These are phyloP conservation scores for Phytophthora idaei DNA, from an alignment of 352 stramenopile species.

Conservation along the genomic window DNA sequence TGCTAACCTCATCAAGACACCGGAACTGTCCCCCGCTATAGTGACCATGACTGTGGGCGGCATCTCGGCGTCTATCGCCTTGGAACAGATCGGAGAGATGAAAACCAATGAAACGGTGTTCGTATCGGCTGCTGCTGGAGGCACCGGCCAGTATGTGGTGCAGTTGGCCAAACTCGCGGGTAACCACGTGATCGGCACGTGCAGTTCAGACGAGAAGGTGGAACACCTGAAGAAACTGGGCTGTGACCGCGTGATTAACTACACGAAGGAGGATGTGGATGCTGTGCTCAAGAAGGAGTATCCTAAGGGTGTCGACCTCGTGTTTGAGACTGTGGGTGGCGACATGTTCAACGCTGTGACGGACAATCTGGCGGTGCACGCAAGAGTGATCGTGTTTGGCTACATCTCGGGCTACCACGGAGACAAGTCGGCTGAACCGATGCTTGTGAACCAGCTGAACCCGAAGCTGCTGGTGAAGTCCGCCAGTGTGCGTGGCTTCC, in stretches of 20 bases:
- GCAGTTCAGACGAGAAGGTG: slow-evolving; percentile 33
- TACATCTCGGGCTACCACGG: slow-evolving; percentile 36
- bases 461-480: slow-evolving; percentile 30
- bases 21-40: slow-evolving; percentile 20
- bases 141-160: slow-evolving; percentile 30
- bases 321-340: slow-evolving; percentile 35
- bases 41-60: slow-evolving; percentile 31
- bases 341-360: slow-evolving; percentile 34
- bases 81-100: slow-evolving; percentile 36
- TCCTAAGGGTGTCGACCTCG: slow-evolving; percentile 29
- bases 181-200: slow-evolving; percentile 37
- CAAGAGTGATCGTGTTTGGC: slow-evolving; percentile 34
- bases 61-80: slow-evolving; percentile 25
- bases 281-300: slow-evolving; percentile 35
- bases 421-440: slow-evolving; percentile 29
- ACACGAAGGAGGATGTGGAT: slow-evolving; percentile 31
- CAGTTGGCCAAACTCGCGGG: slow-evolving; percentile 32
- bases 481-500: slow-evolving; percentile 28
- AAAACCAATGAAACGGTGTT: slow-evolving; percentile 30
- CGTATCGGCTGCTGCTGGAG: slow-evolving; percentile 29
- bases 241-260: slow-evolving; percentile 37
- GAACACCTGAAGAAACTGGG: slow-evolving; percentile 27
- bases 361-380: slow-evolving; percentile 23
- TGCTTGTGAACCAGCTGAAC: slow-evolving; percentile 33
- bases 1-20: slow-evolving; percentile 27